Base-by-base conservation (phyloP, 169 alveolate genomes). In the Cryptosporidium felis region DNA sequence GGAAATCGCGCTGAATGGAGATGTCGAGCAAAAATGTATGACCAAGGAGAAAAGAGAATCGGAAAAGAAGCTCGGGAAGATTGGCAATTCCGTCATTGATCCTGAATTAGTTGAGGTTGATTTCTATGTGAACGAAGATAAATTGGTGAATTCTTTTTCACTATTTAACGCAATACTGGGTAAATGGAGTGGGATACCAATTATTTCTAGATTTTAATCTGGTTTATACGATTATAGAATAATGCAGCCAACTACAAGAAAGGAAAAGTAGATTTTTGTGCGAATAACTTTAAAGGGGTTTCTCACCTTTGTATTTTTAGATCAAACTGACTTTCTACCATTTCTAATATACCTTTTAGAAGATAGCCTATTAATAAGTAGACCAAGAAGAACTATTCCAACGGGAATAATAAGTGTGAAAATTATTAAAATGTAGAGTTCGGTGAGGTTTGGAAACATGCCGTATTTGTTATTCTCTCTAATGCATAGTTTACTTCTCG, bases 131-230 rank as follows among this genome's bases (percentile, higher is more conserved):
- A 65, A 65, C 49, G 81, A 45, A 12, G 61, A 44, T 5, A 65
- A 26, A 14, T 26, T 28, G 4, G 49, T 18, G n/a, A 65, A 46
- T 30, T 65, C 81, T 32, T 65, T 65, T 32, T 47, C 81, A 38
- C 45, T 65, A 3, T 44, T 65, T 41, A 65, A 65, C 34, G 18
- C 49, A 23, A 44, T 65, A 44, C 41, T 65, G 26, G 49, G 81
- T 65, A 65, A 45, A 65, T 65, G 81, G 81, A 65, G 81, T 65
- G 81, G 81, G 21, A 65, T 65, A 26, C 81, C 81, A 38, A 46
- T 32, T 65, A 46, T 65, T 26, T 65, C 81, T 12, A 65, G 45
- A 65, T 42, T 65, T 18, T 65, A 28, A 65, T 12, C 32, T 14
- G 14, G n/a, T 30, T 3, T 18, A 41, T 62, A 41, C 12, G 12